phyloP scores from a whole-genome alignment of 1,139 yeast species.

The Lipomyces yarrowii region DNA sequence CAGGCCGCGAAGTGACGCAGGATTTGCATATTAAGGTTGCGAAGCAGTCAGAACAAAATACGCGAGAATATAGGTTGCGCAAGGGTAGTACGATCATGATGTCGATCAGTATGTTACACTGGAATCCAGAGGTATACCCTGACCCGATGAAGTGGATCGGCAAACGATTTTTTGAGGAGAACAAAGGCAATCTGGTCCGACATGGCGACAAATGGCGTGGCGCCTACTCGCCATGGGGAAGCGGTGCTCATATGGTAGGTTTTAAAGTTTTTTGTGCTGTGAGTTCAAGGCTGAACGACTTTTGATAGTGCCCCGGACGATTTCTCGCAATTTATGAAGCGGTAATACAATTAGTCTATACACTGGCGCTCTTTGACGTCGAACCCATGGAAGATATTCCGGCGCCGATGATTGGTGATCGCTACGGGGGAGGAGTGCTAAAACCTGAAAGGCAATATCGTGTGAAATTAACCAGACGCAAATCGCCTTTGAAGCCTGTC shows the following conservation, averaged over 20 bases:
- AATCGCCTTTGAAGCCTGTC: no score
- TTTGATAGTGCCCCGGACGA: conserved; percentile 22
- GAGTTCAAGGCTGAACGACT: not conserved
- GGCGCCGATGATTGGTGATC: conserved; percentile 1
- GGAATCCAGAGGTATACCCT: conserved; percentile 16
- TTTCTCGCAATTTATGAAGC: conserved; percentile 22
- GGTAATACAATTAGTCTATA: conserved; percentile 18
- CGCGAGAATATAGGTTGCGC: conserved; percentile 8
- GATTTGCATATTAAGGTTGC: conserved; percentile 17
- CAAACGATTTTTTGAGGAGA: conserved; percentile 13
- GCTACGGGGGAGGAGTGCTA: conserved; percentile 9
- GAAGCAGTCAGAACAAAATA: not conserved
- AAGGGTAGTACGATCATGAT: conserved; percentile 23
- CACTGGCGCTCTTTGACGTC: conserved; percentile 23
- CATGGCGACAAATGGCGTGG: conserved; percentile 20
- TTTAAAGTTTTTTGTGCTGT: not conserved
- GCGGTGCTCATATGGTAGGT: conserved; percentile 18
- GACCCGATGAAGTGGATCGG: conserved; percentile 11
- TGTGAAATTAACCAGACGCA: conserved; percentile 9
- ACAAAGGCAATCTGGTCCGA: not conserved
- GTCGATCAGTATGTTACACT: conserved; percentile 15
- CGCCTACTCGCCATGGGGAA: conserved; percentile 26
- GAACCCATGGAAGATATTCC: conserved; percentile 10
- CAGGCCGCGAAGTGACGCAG: conserved; percentile 5
- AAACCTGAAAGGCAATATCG: no score